Evolutionary conservation across 768 basidiomycete species (phyloP).

Genomic region (Amanita thiersii): DNA sequence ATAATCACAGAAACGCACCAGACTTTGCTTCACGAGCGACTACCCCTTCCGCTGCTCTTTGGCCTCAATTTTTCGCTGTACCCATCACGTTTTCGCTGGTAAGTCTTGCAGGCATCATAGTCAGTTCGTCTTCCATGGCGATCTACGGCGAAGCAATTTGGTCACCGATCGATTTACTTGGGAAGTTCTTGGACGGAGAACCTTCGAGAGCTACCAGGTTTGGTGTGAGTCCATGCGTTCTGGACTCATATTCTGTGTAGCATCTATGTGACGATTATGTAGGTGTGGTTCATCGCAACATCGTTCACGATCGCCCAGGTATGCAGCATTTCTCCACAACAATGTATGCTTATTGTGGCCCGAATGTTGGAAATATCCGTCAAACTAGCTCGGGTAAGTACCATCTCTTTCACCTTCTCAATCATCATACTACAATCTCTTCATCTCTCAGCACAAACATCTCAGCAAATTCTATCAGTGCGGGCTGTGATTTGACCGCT

Average conservation of each 20-base stretch:
- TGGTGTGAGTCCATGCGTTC: constrained; percentile 29
- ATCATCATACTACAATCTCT: constrained; percentile 4
- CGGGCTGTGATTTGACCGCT: constrained; percentile 77
- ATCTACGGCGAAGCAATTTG: constrained; percentile 76
- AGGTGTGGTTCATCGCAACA: constrained; percentile 74
- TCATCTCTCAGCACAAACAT: constrained; percentile 69
- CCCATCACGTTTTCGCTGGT: constrained; percentile 69
- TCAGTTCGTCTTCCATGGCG: constrained; percentile 69
- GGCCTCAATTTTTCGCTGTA: constrained; percentile 62
- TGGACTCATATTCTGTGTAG: too few relatives aligned
- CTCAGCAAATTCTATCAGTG: constrained; percentile 76
- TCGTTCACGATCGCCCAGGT: constrained; percentile 77
- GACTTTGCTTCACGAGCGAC: constrained; percentile 64
- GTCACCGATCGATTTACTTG: constrained; percentile 69
- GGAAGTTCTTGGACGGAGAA: constrained; percentile 55
- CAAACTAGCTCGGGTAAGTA: constrained; percentile 9
- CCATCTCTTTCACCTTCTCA: not conserved
- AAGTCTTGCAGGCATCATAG: constrained; percentile 75
- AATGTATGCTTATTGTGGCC: too few relatives aligned
- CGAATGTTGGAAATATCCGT: too few relatives aligned
- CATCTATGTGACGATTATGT: constrained; percentile 5
- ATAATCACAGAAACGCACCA: constrained; percentile 65
- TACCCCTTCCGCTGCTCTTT: constrained; percentile 48
- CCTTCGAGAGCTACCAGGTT: constrained; percentile 63
- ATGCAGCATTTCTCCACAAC: too few relatives aligned